Conservation (phyloP, 2,329 filamentous ascomycete species). For the Pezicula neosporulosa region DNA sequence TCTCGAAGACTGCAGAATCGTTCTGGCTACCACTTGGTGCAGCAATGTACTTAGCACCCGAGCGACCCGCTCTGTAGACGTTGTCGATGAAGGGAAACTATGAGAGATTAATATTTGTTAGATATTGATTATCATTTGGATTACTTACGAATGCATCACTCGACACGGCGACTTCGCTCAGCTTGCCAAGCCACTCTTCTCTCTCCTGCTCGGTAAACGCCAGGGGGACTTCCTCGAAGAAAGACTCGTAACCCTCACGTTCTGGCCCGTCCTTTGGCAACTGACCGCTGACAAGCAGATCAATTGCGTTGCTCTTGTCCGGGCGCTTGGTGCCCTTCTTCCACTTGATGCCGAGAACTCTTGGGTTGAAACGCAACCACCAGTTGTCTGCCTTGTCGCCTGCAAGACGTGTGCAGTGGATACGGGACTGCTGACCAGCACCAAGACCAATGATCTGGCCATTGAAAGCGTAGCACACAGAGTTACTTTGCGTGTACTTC, state of each 20-base stretch:
- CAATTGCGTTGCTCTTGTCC: conserved; percentile 98
- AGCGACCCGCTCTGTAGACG: conserved; percentile 84
- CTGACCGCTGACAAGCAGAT: conserved; percentile 87
- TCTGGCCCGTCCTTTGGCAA: conserved; percentile 81
- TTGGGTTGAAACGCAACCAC: conserved; percentile 98
- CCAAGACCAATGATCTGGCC: conserved; percentile 93
- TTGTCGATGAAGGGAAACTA: conserved; percentile 99
- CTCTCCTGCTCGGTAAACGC: conserved; percentile 83
- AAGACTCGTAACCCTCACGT: conserved; percentile 78
- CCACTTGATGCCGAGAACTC: conserved; percentile 86
- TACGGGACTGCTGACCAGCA: conserved; percentile 94
- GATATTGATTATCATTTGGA: not conserved
- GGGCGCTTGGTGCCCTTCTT: conserved; percentile 96
- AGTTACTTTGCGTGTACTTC: conserved; percentile 99
- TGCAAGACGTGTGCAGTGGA: conserved; percentile 95
- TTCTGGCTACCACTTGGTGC: conserved; percentile 90
- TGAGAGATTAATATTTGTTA: conserved; percentile 5
- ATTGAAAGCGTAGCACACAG: conserved; percentile 93
- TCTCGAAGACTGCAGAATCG: conserved; percentile 77
- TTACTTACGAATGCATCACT: conserved; percentile 89
- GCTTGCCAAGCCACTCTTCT: conserved; percentile 78
- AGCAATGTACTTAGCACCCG: conserved; percentile 93
- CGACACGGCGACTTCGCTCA: conserved; percentile 79
- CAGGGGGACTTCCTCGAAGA: conserved; percentile 85
- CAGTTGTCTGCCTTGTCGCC: conserved; percentile 99